Evolutionary conservation across 2,329 filamentous ascomycete species (phyloP), one percentile per base, ranked within the genome.

Genomic region (Neopestalotiopsis clavispora): DNA sequence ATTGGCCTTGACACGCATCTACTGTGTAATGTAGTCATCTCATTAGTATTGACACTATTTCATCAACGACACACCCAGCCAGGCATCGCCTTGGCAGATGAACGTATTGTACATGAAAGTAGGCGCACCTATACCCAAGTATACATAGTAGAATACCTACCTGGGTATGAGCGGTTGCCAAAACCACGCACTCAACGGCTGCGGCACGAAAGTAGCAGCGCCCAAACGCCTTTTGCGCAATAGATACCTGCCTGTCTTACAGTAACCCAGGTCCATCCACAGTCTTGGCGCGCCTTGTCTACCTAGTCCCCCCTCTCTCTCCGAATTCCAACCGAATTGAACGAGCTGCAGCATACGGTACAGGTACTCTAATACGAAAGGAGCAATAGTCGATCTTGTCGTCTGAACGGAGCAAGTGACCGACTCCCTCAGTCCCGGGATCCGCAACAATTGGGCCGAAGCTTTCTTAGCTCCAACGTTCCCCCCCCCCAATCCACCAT

Each of bases 291-390:
- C 10, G 34, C 34, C 34, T 56, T 56, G 20, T 56, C 40, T 42
- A 64, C 10, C 34, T 32, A 52, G 14, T 56, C 38, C 28, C 64
- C 30, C 20, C 13, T 75, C 75, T 28, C 13, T 75, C 75, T 62
- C 74, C 71, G 72, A 67, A 74, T 73, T 74, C 67, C 71, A 70
- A 71, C 70, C 40, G 68, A 58, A 68, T 64, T 64, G 61, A 38
- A 65, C 45, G 45, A 66, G 45, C 28, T 73, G 72, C 70, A 73
- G 71, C 69, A 66, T 72, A 70, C 72, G 75, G 70, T 69, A 67
- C 67, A 52, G n/a, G 45, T 69, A 69, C 73, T 69, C 76, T 77
- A 77, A 71, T 67, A 74, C 75, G 17, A 73, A 77, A 77, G 68
- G 73, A 75, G 76, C 71, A 77, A 74, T 65, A 70, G 71, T 69